Base-by-base conservation (phyloP, 2,329 filamentous ascomycete genomes). In the Gremmenia infestans region DNA sequence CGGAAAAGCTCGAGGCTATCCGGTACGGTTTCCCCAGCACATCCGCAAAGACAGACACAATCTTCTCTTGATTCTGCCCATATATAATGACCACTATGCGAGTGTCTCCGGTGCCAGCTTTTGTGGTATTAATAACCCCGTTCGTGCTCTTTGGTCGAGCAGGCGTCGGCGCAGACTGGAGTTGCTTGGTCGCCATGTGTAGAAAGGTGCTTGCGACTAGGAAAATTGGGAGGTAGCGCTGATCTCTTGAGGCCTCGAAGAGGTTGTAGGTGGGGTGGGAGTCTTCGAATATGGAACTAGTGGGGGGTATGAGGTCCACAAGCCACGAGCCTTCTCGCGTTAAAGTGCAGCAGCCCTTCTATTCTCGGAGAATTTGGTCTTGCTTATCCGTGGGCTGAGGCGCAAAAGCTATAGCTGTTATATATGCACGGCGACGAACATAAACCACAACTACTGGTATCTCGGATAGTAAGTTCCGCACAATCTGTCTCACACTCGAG, bases 41-140 rank as follows among this genome's bases (percentile, higher is more conserved):
- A 65, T 93, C 88, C 25, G 89, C 89, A 63, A 92, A 88, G 36
- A 89, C 75, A 22, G 82, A 81, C 28, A 92, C 83, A 60, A 94
- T 89, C 42, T 81, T 79, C 57, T 92, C 86, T 69, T 93, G 88
- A 17, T 82, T 86, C 22, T 77, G 76, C 11, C 86, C 84, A 70
- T 87, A 90, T 17, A 93, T 72, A 57, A 94, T 83, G 36, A 84
- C 80, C 28, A 83, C 81, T 49, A 80, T 83, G 54, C 83, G 77
- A 8, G 75, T 75, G 63, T 86, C 82, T 25, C 82, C 83, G 11
- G 50, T 39, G 19, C 63, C 64, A 28, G 67, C 67, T 49, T 65
- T 69, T 28, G 63, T 60, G 36, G 61, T 66, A 63, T 70, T 69
- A 54, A 68, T 68, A 28, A 69, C 61, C 45, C 72, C 70, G 61